Percentiles rank a stretch among this genome's conserved stretches.
Conservation (phyloP, 2,329 filamentous ascomycete species). For the Myriosclerotinia duriaeana region DNA sequence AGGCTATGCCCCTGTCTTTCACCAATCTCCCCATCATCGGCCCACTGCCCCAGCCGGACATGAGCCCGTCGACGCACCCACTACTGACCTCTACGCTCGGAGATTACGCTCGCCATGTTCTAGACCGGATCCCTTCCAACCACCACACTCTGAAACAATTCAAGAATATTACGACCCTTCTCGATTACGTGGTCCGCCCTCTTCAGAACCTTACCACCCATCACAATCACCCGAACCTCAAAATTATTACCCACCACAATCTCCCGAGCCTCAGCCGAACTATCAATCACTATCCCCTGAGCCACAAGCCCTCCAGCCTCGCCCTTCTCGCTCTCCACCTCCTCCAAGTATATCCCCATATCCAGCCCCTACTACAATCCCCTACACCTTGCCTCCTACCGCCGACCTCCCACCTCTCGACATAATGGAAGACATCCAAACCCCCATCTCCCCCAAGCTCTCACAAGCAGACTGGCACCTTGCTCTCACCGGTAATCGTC, state of each 20-base stretch:
- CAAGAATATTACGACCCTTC: slow-evolving; percentile 10
- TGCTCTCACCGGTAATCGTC: slow-evolving; percentile 18
- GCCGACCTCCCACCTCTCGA: slow-evolving; percentile 17
- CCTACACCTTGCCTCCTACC: neutral
- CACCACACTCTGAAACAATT: slow-evolving; percentile 17
- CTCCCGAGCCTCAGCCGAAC: neutral
- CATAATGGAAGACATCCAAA: slow-evolving; percentile 18
- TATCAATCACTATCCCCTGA: neutral
- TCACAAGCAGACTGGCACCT: slow-evolving; percentile 17
- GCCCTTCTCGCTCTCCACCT: slow-evolving; percentile 14
- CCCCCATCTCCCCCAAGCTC: neutral
- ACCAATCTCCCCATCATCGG: slow-evolving; percentile 14
- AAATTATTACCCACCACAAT: slow-evolving; percentile 2
- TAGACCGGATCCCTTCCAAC: neutral
- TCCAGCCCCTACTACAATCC: neutral
- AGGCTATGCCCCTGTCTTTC: slow-evolving; percentile 16
- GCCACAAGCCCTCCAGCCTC: slow-evolving; percentile 8
- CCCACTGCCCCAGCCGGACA: slow-evolving; percentile 10
- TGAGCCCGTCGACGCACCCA: slow-evolving; percentile 14
- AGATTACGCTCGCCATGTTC: slow-evolving; percentile 10
- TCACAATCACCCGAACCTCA: slow-evolving; percentile 16
- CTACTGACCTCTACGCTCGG: slow-evolving; percentile 4
- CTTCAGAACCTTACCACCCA: neutral
- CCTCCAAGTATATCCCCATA: neutral
- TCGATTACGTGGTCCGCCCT: neutral